Evolutionary conservation across 306 rosid species (phyloP).

Genomic region (Parietaria judaica): DNA sequence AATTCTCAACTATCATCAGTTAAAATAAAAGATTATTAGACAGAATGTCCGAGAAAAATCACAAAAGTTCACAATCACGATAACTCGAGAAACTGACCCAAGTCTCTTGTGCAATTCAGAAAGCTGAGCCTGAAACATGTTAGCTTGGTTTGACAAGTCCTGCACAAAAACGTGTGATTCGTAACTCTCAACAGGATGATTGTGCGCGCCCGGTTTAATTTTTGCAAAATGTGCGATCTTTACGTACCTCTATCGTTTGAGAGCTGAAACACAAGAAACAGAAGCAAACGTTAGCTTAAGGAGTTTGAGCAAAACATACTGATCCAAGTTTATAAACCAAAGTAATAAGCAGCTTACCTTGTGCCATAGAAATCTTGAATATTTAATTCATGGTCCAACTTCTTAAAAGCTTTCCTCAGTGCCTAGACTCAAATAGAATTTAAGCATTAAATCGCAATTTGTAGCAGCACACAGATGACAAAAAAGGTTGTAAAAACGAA

Average conservation of each 20-base stretch:
- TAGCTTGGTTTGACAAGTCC: constrained; percentile 56
- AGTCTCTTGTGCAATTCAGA: constrained; percentile 61
- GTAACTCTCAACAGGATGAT: not conserved
- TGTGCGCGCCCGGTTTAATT: not conserved
- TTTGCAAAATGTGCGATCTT: not conserved
- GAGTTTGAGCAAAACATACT: not conserved
- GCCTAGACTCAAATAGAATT: constrained; percentile 38
- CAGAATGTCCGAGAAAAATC: not conserved
- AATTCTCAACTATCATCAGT: no score
- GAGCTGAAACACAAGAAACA: constrained; percentile 46
- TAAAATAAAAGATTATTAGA: not conserved
- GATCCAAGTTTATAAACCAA: constrained; percentile 4
- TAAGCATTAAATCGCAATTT: constrained; percentile 6
- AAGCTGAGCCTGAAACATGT: constrained; percentile 38
- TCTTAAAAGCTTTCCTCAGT: constrained; percentile 70
- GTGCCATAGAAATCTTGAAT: constrained; percentile 59
- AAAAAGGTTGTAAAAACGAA: constrained; percentile 16
- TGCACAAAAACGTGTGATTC: constrained; percentile 14
- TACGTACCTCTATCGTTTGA: constrained; percentile 65
- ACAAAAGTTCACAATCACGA: not conserved
- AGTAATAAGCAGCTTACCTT: constrained; percentile 33
- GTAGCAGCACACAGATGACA: not conserved
- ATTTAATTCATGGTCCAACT: constrained; percentile 76
- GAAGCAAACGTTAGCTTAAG: constrained; percentile 5
- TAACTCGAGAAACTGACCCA: constrained; percentile 29